A percentile compares a stretch with the other conserved stretches of the same genome.
Evolutionary conservation across 2,329 filamentous ascomycete species (phyloP).

Genomic region (Exophiala alcalophila): DNA sequence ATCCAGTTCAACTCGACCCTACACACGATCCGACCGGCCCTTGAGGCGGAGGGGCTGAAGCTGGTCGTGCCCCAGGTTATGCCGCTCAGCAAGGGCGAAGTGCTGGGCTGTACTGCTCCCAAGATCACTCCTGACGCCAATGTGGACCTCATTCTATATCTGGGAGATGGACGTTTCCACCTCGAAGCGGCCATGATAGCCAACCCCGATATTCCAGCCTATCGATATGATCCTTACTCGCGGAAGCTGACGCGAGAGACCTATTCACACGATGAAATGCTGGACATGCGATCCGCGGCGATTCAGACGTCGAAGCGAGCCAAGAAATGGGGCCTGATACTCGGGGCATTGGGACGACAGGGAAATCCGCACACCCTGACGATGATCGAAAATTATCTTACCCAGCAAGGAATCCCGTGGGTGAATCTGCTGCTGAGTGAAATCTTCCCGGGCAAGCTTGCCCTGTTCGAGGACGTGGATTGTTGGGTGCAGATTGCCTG

Average conservation of each 20-base stretch:
- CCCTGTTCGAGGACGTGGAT: constrained; percentile 89
- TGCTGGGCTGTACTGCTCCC: constrained; percentile 94
- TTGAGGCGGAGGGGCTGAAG: constrained; percentile 80
- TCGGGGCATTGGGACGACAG: constrained; percentile 87
- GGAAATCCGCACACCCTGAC: constrained; percentile 91
- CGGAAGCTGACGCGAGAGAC: constrained; percentile 84
- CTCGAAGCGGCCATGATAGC: constrained; percentile 99
- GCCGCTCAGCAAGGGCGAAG: constrained; percentile 90
- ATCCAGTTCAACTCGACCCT: constrained; percentile 99
- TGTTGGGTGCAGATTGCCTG: constrained; percentile 99
- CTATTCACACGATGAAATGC: constrained; percentile 90
- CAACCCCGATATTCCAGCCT: constrained; percentile 85
- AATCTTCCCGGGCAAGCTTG: constrained; percentile 94
- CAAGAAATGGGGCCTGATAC: constrained; percentile 88
- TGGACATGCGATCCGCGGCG: constrained; percentile 71
- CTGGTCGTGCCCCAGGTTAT: constrained; percentile 88
- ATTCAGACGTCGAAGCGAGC: constrained; percentile 73
- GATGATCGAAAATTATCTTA: constrained; percentile 76
- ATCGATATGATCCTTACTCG: constrained; percentile 95
- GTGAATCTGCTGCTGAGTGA: constrained; percentile 86
- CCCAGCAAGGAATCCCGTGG: constrained; percentile 69
- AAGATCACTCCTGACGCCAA: constrained; percentile 54
- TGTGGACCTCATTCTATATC: constrained; percentile 78
- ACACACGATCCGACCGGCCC: constrained; percentile 72
- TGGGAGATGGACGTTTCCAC: constrained; percentile 91